Conservation (phyloP, 2,329 filamentous ascomycete species). For the Aureobasidium lini region DNA sequence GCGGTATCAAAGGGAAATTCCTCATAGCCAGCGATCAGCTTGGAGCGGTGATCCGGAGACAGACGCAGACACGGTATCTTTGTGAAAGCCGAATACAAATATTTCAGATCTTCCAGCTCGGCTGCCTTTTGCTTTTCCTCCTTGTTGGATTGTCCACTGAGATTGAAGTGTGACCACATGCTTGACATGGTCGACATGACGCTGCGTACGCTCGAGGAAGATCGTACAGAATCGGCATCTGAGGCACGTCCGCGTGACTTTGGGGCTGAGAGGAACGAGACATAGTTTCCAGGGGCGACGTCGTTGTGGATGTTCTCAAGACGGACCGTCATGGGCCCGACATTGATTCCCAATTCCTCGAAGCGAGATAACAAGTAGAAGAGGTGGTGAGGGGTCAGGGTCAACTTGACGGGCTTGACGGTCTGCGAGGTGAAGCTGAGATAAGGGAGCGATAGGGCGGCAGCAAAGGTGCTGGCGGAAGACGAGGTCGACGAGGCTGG, state of each 20-base stretch:
- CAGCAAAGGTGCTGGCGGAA: constrained; percentile 64
- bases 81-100: constrained; percentile 95
- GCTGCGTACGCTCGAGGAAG: constrained; percentile 91
- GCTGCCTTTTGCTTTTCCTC: constrained; percentile 85
- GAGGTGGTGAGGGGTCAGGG: constrained; percentile 89
- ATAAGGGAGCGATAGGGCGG: constrained; percentile 78
- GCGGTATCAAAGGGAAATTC: constrained; percentile 98
- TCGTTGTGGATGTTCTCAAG: constrained; percentile 91
- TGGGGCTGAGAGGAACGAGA: constrained; percentile 85
- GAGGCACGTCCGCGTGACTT: constrained; percentile 70
- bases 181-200: constrained; percentile 96
- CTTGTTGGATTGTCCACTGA: constrained; percentile 73
- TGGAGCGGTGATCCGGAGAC: constrained; percentile 86
- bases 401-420: constrained; percentile 83
- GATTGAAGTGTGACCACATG: constrained; percentile 81
- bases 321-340: constrained; percentile 93
- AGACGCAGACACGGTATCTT: constrained; percentile 90
- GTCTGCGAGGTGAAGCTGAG: constrained; percentile 77
- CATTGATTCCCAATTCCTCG: constrained; percentile 81
- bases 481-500: constrained; percentile 68
- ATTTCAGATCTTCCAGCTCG: constrained; percentile 80
- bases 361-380: constrained; percentile 95
- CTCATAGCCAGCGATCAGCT: constrained; percentile 85
- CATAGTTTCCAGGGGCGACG: constrained; percentile 80
- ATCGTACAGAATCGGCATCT: constrained; percentile 86